Percentiles rank a stretch among this genome's conserved stretches.
Conservation (phyloP, 129 eudicot species). For the Escallonia herrerae region DNA sequence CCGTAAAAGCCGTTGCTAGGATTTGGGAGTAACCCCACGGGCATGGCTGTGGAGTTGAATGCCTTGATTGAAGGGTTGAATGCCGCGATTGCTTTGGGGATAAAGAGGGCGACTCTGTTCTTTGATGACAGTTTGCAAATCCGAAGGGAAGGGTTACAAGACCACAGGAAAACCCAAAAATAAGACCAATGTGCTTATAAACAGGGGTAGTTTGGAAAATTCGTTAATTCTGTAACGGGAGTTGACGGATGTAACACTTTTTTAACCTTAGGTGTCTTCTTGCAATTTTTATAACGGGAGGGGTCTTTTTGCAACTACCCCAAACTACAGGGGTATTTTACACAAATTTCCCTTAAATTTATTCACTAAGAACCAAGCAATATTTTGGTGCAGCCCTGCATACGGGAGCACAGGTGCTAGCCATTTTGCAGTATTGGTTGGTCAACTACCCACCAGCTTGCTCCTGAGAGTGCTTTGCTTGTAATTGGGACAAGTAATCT, state of each 20-base stretch:
- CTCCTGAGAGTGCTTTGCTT: too few species aligned
- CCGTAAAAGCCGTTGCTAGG: constrained; percentile 43
- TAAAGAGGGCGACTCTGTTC: constrained; percentile 35
- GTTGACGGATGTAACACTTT: too few species aligned
- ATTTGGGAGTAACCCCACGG: constrained; percentile 6
- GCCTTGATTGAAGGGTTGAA: constrained; percentile 57
- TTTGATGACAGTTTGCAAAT: constrained; percentile 19
- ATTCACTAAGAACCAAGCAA: not conserved
- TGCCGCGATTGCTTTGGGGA: constrained; percentile 43
- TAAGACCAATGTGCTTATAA: too few species aligned
- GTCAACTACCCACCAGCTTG: constrained; percentile 1
- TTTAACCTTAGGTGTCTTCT: too few species aligned
- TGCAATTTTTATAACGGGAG: not conserved
- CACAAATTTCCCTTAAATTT: too few species aligned
- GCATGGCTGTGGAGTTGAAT: constrained; percentile 29
- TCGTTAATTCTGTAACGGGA: too few species aligned
- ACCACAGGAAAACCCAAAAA: too few species aligned
- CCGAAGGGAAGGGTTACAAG: too few species aligned
- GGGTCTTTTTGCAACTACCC: too few species aligned
- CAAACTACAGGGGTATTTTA: too few species aligned
- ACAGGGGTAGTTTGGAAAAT: too few species aligned
- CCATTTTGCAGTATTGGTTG: not conserved
- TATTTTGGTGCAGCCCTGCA: not conserved
- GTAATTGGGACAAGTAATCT: too few species aligned
- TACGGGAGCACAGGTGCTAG: not conserved